Percentiles rank a stretch among this genome's conserved stretches.
Conservation (phyloP, 2,329 filamentous ascomycete species). For the Colletotrichum sublineola region DNA sequence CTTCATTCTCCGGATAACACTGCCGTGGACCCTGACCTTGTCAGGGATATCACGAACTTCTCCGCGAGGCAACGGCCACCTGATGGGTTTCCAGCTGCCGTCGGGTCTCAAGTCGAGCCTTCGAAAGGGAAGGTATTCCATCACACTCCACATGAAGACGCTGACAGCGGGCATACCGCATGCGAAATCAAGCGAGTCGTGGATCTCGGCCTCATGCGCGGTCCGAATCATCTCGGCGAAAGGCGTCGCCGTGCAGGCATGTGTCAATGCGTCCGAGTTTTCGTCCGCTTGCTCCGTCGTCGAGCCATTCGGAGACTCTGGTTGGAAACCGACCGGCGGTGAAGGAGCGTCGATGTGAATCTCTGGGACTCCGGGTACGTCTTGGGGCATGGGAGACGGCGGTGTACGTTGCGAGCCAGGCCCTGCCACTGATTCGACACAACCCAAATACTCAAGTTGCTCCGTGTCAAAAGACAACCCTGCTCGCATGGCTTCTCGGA, state of each 20-base stretch:
- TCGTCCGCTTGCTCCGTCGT: conserved; percentile 14
- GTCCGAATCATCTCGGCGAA: conserved; percentile 72
- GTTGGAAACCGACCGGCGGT: conserved; percentile 42
- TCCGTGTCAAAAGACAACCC: conserved; percentile 78
- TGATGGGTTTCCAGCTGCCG: conserved; percentile 83
- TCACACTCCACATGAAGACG: conserved; percentile 78
- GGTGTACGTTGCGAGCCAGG: conserved; percentile 22
- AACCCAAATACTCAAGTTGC: conserved; percentile 77
- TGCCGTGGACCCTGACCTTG: conserved; percentile 78
- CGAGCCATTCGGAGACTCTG: conserved; percentile 5
- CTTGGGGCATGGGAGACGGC: conserved; percentile 5
- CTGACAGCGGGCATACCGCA: conserved; percentile 68
- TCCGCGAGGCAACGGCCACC: conserved; percentile 83
- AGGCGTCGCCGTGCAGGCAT: conserved; percentile 6
- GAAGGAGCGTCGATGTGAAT: conserved; percentile 47
- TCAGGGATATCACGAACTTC: conserved; percentile 83
- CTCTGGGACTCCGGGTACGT: conserved; percentile 48
- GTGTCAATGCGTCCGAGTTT: conserved; percentile 7
- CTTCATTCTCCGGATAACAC: conserved; percentile 79
- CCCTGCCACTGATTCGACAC: conserved; percentile 55
- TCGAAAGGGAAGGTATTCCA: conserved; percentile 86
- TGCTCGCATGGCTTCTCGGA: conserved; percentile 69
- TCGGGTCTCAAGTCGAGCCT: conserved; percentile 82
- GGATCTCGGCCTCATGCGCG: conserved; percentile 69
- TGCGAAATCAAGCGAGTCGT: conserved; percentile 78